A percentile compares a stretch with the other conserved stretches of the same genome.
Conservation (phyloP, 306 rosid species). For the Abrus precatorius region DNA sequence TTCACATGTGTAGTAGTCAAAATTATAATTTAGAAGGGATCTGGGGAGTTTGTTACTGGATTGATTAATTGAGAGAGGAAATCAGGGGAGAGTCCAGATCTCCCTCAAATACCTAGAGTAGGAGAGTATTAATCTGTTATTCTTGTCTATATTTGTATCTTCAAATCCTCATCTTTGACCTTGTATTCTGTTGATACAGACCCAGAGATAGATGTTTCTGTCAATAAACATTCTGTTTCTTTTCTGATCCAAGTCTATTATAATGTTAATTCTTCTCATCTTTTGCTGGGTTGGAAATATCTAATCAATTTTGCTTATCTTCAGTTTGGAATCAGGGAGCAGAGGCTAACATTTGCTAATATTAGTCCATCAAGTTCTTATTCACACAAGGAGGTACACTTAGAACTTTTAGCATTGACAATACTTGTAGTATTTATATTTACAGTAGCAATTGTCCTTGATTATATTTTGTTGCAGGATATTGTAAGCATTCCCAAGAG, state of each 20-base stretch:
- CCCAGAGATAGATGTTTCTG: neutral
- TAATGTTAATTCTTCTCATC: slow-evolving; percentile 15
- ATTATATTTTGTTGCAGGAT: slow-evolving; percentile 66
- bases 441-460: slow-evolving; percentile 34
- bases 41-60: neutral
- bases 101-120: neutral
- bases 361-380: slow-evolving; percentile 80
- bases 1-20: neutral
- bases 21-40: neutral
- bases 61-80: neutral
- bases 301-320: slow-evolving; percentile 49
- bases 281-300: slow-evolving; percentile 27
- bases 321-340: slow-evolving; percentile 87
- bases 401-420: slow-evolving; percentile 41
- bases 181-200: slow-evolving; percentile 16
- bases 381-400: slow-evolving; percentile 86
- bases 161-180: neutral
- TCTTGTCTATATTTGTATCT: slow-evolving; percentile 14
- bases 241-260: neutral
- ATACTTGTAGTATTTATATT: slow-evolving; percentile 31
- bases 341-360: slow-evolving; percentile 80
- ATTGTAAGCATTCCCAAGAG: slow-evolving; percentile 76
- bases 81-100: slow-evolving; percentile 20
- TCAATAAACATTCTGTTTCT: slow-evolving; percentile 6
- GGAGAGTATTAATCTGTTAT: neutral